Evolutionary conservation across 805 yeast species (phyloP).

Genomic region (Pichia nanzhaoensis): DNA sequence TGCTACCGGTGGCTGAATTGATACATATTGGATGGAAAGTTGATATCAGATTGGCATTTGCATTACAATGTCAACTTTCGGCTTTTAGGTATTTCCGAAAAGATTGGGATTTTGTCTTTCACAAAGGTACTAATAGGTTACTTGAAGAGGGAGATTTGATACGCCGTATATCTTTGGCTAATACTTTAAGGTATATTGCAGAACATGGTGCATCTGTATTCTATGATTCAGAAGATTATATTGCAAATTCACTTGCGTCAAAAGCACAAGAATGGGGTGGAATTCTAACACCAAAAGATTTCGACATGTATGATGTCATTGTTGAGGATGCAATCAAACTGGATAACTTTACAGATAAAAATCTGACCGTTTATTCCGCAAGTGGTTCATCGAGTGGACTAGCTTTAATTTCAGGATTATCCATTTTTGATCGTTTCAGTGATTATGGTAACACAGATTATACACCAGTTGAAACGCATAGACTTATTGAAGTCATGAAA

Average conservation of each 20-base stretch:
- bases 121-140: constrained; percentile 24
- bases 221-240: constrained; percentile 75
- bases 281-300: constrained; percentile 56
- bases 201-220: constrained; percentile 73
- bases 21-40: constrained; percentile 61
- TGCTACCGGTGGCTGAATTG: constrained; percentile 67
- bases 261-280: constrained; percentile 57
- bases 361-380: constrained; percentile 42
- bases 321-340: constrained; percentile 40
- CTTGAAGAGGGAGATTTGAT: constrained; percentile 53
- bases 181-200: constrained; percentile 64
- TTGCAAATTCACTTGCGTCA: constrained; percentile 53
- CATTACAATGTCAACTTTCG: constrained; percentile 35
- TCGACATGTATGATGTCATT: constrained; percentile 50
- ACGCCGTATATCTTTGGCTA: constrained; percentile 53
- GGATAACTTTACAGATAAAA: constrained; percentile 23
- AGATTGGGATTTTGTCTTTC: constrained; percentile 53
- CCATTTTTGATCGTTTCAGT: constrained; percentile 42
- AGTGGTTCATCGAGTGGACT: constrained; percentile 81
- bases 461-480: constrained; percentile 47
- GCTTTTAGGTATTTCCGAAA: constrained; percentile 28
- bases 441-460: constrained; percentile 35
- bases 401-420: constrained; percentile 69
- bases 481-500: constrained; percentile 80
- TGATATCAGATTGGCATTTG: constrained; percentile 36